These are phyloP conservation scores for Selenicereus undatus DNA, from an alignment of 148 eudicot species.

Conservation along the genomic window DNA sequence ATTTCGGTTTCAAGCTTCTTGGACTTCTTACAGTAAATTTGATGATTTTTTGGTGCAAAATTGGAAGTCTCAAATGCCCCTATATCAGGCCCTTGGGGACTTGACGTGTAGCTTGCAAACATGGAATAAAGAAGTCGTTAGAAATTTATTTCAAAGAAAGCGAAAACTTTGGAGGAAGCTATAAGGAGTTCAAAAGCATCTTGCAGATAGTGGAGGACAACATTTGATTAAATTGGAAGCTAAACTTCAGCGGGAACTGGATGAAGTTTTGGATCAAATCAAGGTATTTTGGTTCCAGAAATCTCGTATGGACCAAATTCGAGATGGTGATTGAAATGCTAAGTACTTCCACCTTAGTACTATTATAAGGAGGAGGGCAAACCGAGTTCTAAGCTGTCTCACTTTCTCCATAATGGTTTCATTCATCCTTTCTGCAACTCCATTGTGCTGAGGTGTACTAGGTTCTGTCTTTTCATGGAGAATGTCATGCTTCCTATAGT, in stretches of 20 bases:
- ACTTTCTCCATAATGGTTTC: too few relatives aligned
- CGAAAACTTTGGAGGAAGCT: background rate
- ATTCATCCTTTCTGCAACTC: too few relatives aligned
- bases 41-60: background rate
- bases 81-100: background rate
- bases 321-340: background rate
- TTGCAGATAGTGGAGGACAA: background rate
- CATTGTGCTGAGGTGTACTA: too few relatives aligned
- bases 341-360: background rate
- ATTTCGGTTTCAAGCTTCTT: background rate
- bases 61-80: background rate
- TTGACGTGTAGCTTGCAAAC: background rate
- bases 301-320: background rate
- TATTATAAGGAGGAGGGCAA: background rate
- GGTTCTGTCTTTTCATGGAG: too few relatives aligned
- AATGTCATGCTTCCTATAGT: too few relatives aligned
- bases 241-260: background rate
- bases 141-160: background rate
- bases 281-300: background rate
- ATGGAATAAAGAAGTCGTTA: background rate
- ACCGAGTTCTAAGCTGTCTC: background rate
- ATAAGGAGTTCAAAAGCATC: background rate
- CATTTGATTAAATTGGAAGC: background rate
- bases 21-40: background rate
- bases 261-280: background rate